Base-by-base conservation (phyloP, 2,329 filamentous ascomycete species). In the Neonectria sp. region DNA sequence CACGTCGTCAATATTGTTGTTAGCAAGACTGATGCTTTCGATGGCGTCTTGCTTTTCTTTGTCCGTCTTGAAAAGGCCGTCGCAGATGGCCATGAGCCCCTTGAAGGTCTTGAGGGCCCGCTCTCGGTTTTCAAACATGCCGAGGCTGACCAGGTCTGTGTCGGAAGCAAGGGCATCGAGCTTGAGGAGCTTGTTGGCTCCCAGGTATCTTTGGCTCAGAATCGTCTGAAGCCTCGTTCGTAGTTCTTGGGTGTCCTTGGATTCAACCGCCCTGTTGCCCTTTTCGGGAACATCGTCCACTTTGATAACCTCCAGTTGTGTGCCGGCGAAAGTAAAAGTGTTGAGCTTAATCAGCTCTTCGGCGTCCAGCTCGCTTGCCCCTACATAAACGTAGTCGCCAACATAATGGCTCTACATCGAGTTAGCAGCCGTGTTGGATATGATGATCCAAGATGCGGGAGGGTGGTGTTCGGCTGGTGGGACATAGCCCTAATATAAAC, bases 71-170 rank as follows among this genome's bases (percentile, higher is more conserved):
- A 97, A 97, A 21, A 92, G 88, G 68, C 89, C 84, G 60, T 97
- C 91, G 78, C 93, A 95, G 53, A 98, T 91, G 66, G 90, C 90
- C 93, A 98, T 97, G 68, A 98, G 86, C 1, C 93, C 95, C 59
- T 93, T 93, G 82, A 98, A 98, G 69, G 97, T 93, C 79, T 98
- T 99, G 70, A 92, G 89, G 52, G 93, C 90, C 1, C 91, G 91
- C 4, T 91, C 90, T 65, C 88, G 89, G 66, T 85, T 89, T 68
- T 90, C 88, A 78, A 97, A 95, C 75, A 95, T 92, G 43, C 93
- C 93, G 80, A 95, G 90, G 48, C 88, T 85, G 60, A 90, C 85
- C 5, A 98, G 87, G 65, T 91, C 89, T 2, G 89, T 83, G 75
- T 98, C 95, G 55, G 88, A 84, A 35, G 89, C 91, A 11, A 98